Percentiles rank a stretch among this genome's conserved stretches.
Evolutionary conservation across 129 eudicot genomes (phyloP).

Genomic region (Tanacetum coccineum): DNA sequence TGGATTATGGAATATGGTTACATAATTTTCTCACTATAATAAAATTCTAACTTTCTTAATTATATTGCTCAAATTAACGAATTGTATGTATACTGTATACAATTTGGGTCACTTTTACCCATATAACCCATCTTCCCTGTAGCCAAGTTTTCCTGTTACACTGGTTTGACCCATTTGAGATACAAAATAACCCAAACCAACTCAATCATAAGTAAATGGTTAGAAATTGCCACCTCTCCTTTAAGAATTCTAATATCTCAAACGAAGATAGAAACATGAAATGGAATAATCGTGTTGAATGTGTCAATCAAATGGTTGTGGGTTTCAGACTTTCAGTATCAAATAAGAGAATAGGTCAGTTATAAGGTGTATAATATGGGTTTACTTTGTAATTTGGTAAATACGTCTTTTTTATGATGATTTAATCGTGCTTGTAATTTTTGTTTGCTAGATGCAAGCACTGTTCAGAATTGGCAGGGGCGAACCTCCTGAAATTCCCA

Average conservation of each 20-base stretch:
- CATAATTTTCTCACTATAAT: not conserved
- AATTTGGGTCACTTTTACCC: not conserved
- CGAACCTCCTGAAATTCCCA: constrained; percentile 58
- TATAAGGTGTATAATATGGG: too few species aligned
- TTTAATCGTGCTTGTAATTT: constrained; percentile 2
- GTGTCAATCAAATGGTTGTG: too few species aligned
- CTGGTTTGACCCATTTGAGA: not conserved
- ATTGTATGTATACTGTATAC: too few species aligned
- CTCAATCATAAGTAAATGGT: not conserved
- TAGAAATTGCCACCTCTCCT: not conserved
- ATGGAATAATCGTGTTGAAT: constrained; percentile 1
- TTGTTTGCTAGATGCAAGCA: constrained; percentile 65
- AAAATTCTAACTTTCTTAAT: too few species aligned
- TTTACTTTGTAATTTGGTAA: not conserved
- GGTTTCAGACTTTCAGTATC: too few species aligned
- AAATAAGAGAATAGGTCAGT: too few species aligned
- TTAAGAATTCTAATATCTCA: not conserved
- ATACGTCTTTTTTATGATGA: not conserved
- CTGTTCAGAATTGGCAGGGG: constrained; percentile 74
- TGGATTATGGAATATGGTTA: not conserved
- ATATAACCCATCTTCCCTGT: too few species aligned
- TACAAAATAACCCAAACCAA: not conserved
- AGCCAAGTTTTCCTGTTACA: too few species aligned
- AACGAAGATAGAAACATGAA: not conserved
- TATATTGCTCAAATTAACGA: too few species aligned